Conservation (phyloP, 768 basidiomycete species). For the Rhodosporidiobolus sp. region DNA sequence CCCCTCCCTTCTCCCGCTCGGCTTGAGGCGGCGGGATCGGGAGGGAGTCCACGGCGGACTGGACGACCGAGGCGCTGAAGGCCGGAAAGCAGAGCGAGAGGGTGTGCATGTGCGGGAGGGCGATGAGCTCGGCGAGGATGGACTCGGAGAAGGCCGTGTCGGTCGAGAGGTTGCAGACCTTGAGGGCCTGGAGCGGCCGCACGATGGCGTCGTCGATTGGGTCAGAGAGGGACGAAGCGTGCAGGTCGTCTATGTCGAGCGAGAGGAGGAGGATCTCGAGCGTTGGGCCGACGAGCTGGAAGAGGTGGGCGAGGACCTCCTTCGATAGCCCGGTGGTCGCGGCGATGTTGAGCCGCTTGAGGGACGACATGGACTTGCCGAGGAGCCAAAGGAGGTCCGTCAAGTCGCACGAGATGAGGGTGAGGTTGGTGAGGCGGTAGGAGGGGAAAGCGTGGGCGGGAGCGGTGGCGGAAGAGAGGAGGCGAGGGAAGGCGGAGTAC, state of each 20-base stretch:
- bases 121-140: conserved; percentile 3
- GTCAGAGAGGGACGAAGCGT: neutral
- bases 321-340: neutral
- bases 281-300: neutral
- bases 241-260: conserved; percentile 12
- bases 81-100: conserved; percentile 3
- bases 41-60: neutral
- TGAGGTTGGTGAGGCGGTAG: conserved; percentile 4
- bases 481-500: conserved; percentile 1
- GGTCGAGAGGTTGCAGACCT: neutral
- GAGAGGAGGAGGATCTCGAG: conserved; percentile 1
- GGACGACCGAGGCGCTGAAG: neutral
- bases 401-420: conserved; percentile 1
- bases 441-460: conserved; percentile 1
- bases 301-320: neutral
- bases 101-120: neutral
- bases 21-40: neutral
- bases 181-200: neutral
- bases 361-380: neutral
- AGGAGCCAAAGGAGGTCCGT: neutral
- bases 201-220: conserved; percentile 1
- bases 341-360: conserved; percentile 3
- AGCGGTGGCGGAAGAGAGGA: neutral
- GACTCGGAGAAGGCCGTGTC: conserved; percentile 5
- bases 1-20: neutral